Percentiles rank a stretch among this genome's conserved stretches.
Conservation (phyloP, 129 eudicot species). For the Pittosporum tobira region DNA sequence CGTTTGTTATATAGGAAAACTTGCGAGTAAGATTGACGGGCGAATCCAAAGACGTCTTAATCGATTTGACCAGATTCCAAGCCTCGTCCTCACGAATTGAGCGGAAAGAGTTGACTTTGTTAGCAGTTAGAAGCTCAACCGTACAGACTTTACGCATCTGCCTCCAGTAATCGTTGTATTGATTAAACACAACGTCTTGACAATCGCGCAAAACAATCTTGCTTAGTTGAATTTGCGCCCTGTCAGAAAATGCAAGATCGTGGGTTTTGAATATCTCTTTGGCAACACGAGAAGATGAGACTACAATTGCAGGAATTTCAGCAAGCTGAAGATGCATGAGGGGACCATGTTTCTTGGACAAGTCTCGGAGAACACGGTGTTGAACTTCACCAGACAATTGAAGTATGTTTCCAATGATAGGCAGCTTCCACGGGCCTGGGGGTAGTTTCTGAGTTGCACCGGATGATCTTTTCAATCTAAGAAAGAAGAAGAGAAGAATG, state of each 20-base stretch:
- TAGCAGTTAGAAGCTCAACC: conserved; percentile 21
- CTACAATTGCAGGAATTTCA: conserved; percentile 16
- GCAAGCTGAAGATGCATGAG: conserved; percentile 31
- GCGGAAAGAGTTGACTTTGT: conserved; percentile 14
- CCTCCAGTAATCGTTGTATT: conserved; percentile 25
- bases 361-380: no score
- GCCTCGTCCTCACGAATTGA: conserved; percentile 21
- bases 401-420: conserved; percentile 13
- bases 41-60: no score
- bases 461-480: no score
- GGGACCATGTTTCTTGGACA: conserved; percentile 17
- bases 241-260: conserved; percentile 11
- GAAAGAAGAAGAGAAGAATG: no score
- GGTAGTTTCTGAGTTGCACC: no score
- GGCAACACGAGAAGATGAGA: conserved; percentile 14
- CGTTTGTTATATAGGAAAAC: conserved; percentile 1
- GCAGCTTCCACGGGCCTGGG: conserved; percentile 17
- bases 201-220: conserved; percentile 4
- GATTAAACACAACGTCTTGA: conserved; percentile 13
- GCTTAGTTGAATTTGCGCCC: not conserved
- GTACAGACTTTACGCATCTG: conserved; percentile 26
- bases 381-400: conserved; percentile 4
- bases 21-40: no score
- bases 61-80: conserved; percentile 7
- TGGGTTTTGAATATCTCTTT: conserved; percentile 20